Base-by-base conservation (phyloP, 352 stramenopile species). In the Phytophthora pini region DNA sequence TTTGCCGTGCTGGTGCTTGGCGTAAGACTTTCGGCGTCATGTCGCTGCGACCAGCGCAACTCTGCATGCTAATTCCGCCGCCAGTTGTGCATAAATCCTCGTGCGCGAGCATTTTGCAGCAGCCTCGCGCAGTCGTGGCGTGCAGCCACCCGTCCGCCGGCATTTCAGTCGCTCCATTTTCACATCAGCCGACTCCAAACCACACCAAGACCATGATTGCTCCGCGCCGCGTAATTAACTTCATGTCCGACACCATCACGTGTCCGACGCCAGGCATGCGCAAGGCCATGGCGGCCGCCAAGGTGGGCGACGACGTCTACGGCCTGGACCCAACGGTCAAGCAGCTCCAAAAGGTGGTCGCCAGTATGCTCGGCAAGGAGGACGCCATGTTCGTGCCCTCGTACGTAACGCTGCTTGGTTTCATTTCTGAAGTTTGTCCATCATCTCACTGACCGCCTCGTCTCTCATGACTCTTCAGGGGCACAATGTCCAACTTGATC, bases 401-500 rank as follows among this genome's bases (percentile, higher is more conserved):
- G 61, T 92, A 74, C 54, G 82, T 68, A 39, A 13, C 10, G 40
- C 39, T 17, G 38, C 24, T 72, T 50, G 44, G 52, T 36, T 66
- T 38, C 26, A 20, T 38, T 38, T 44, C 41, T 56, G 56, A 72
- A 68, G 54, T 61, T 60, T 32, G 52, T 26, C 17, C 51, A 58
- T 58, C 51, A 11, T 8, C 15, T 11, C 20, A 13, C 40, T 61
- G 17, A 32, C 45, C 32, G 26, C 20, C 53, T 50, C 12, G 50
- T 40, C 49, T 40, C 44, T 56, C 5, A 11, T 46, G 24, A 44
- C 27, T 34, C n/a, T 55, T 45, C 45, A 94, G 86, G 20, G 97
- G 97, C n/a, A 99, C 97, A 13, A 99, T 99, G 97, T 90, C 80
- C 41, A 99, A 99, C 82, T 77, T 99, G 29, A 97, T 98, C 56